A percentile compares a stretch with the other conserved stretches of the same genome.
phyloP scores from a whole-genome alignment of 805 yeast genomes.

The Lachancea kluyveri region DNA sequence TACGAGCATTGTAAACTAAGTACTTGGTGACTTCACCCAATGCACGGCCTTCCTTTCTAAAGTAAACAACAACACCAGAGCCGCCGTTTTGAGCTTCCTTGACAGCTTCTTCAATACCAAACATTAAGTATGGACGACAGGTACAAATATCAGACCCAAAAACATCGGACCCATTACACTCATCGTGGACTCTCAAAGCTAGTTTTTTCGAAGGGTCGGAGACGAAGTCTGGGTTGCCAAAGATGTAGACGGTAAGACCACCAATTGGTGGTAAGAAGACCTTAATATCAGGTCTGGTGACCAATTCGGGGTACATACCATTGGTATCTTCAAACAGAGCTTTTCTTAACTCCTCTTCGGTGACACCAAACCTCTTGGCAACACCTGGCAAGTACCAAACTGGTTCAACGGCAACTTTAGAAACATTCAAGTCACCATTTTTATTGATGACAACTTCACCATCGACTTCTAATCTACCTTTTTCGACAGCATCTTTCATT shows the following conservation, averaged over 20 bases:
- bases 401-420: constrained; percentile 64
- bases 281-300: constrained; percentile 62
- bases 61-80: constrained; percentile 55
- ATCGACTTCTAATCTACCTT: constrained; percentile 50
- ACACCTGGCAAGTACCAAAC: constrained; percentile 69
- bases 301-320: constrained; percentile 64
- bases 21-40: constrained; percentile 67
- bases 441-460: constrained; percentile 54
- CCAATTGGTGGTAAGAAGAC: constrained; percentile 66
- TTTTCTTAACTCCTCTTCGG: constrained; percentile 50
- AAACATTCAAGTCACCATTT: constrained; percentile 54
- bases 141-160: constrained; percentile 66
- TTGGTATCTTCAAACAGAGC: constrained; percentile 64
- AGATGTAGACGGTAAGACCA: constrained; percentile 58
- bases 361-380: constrained; percentile 53
- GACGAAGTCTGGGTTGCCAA: constrained; percentile 52
- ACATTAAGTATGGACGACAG: constrained; percentile 60
- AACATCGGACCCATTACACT: constrained; percentile 66
- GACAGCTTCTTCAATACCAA: constrained; percentile 62
- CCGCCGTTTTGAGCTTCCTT: constrained; percentile 66
- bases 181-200: constrained; percentile 61
- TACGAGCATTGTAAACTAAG: constrained; percentile 63
- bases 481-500: constrained; percentile 47
- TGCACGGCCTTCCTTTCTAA: constrained; percentile 66
- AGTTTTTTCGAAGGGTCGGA: constrained; percentile 45